Base-by-base conservation (phyloP, 345 rosid species). In the Populus euphratica region DNA sequence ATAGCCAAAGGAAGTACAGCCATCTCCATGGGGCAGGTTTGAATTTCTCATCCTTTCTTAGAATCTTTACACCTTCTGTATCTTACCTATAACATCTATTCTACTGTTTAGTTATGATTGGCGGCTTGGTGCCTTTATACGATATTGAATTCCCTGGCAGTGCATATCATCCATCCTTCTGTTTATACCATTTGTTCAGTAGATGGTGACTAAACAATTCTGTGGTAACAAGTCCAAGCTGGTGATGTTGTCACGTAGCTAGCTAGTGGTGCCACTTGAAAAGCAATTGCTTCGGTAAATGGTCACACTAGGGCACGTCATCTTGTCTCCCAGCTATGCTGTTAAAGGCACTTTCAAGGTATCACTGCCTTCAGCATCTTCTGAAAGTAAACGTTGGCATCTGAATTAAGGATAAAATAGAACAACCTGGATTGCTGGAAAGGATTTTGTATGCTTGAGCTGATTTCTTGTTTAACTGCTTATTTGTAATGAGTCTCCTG, bases 231-330 rank as follows among this genome's bases (percentile, higher is more conserved):
- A 72, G 18, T 54, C 44, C 38, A 33, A 21, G n/a, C 75, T 73
- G n/a, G 25, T 20, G 41, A 56, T 56, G 9, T 35, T 56, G 23
- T 35, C 47, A 3, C 61, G 12, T 21, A 33, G 43, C 47, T 13
- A 56, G 31, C 11, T 11, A 56, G 36, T 23, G 17, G n/a, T 66
- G 44, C 9, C 33, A n/a, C 20, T 13, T 73, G 23, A 56, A 10
- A 56, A 73, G 75, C 35, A 73, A 54, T 36, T 54, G 31, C 64
- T 49, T 70, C 33, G 59, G 59, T 29, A 70, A 31, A 70, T 73
- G 67, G 50, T n/a, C 33, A 35, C 67, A n/a, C 52, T 23, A 61
- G 25, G 68, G 43, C 76, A 73, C 47, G 8, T 36, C 23, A 73
- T 23, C 21, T 73, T 73, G 68, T 73, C 76, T 25, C 52, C 66